Evolutionary conservation across 257 asterid genomes (phyloP), one percentile per base, ranked within the genome.

Genomic region (Cinchona pubescens): DNA sequence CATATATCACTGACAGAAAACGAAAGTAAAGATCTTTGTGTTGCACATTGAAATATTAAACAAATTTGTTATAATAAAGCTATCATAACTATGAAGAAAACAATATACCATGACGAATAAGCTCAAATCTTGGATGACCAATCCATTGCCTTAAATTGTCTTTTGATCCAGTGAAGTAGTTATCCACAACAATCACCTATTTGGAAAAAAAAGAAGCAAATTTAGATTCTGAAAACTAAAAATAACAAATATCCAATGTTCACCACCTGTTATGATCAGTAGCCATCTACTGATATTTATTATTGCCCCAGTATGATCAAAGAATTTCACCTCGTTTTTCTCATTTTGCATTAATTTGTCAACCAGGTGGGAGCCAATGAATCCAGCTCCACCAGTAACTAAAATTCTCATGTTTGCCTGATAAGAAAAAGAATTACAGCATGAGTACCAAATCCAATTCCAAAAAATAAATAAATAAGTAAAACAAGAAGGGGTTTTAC

Each of bases 301-400:
- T 15, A 40, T 14, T 23, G 59, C 3, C 0, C 23, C 67, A 42
- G 40, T 19, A 73, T 34, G 46, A 46, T 25, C 29, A 38, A 45
- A 63, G 76, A 60, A 55, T 61, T 81, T 67, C 64, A 94, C 99
- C 89, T 95, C 99, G 60, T 95, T 95, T 80, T 95, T 95, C 87
- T 95, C 99, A 72, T 95, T 88, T 85, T 88, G 83, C 99, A 95
- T 91, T 78, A 95, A 88, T 74, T 77, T 95, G 84, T 95, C 99
- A 64, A 95, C 98, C 63, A 95, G 83, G 90, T 95, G 99, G 85
- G 99, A 95, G 59, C 99, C 99, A 56, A 94, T 94, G 88, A 94
- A 94, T 84, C 99, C 97, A 86, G 97, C 97, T 77, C 99, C 99
- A 75, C 99, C 99, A 66, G 99, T 95, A 67, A 95, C 89, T 84